Evolutionary conservation across 2,329 filamentous ascomycete species (phyloP).

Genomic region (Ilyonectria destructans): DNA sequence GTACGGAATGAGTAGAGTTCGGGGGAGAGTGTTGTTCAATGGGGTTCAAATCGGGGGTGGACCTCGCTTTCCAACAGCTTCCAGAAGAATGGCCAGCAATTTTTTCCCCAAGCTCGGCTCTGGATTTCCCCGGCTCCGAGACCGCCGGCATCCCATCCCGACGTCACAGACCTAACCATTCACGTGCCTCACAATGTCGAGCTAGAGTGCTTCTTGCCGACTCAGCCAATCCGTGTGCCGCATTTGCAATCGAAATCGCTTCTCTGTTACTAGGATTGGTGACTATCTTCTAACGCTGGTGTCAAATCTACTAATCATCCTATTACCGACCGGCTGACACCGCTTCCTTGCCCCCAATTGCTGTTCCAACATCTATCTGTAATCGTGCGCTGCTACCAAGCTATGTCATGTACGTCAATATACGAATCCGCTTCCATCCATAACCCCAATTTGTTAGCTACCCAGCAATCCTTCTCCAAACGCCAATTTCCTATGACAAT

Average conservation of each 20-base stretch:
- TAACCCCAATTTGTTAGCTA: constrained; percentile 26
- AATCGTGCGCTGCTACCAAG: constrained; percentile 35
- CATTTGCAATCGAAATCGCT: constrained; percentile 20
- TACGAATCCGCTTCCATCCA: constrained; percentile 40
- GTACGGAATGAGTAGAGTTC: constrained; percentile 37
- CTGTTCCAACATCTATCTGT: constrained; percentile 47
- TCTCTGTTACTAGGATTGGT: constrained; percentile 6
- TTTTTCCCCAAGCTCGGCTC: constrained; percentile 54
- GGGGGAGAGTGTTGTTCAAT: constrained; percentile 41
- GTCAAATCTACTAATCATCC: constrained; percentile 20
- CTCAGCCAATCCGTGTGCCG: constrained; percentile 19
- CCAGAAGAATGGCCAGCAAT: constrained; percentile 57
- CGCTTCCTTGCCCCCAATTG: constrained; percentile 39
- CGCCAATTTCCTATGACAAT: constrained; percentile 41
- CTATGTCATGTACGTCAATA: constrained; percentile 30
- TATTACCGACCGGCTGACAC: constrained; percentile 28
- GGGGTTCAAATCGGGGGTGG: constrained; percentile 51
- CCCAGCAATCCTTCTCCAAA: constrained; percentile 40
- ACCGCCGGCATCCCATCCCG: constrained; percentile 31
- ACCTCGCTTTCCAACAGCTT: constrained; percentile 60
- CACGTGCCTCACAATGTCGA: constrained; percentile 33
- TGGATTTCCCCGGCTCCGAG: constrained; percentile 56
- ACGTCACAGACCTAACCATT: constrained; percentile 22
- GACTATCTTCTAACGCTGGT: constrained; percentile 3
- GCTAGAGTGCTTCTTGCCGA: not conserved